Evolutionary conservation across 352 stramenopile species (phyloP).

Genomic region (Peronosclerospora sorghi): DNA sequence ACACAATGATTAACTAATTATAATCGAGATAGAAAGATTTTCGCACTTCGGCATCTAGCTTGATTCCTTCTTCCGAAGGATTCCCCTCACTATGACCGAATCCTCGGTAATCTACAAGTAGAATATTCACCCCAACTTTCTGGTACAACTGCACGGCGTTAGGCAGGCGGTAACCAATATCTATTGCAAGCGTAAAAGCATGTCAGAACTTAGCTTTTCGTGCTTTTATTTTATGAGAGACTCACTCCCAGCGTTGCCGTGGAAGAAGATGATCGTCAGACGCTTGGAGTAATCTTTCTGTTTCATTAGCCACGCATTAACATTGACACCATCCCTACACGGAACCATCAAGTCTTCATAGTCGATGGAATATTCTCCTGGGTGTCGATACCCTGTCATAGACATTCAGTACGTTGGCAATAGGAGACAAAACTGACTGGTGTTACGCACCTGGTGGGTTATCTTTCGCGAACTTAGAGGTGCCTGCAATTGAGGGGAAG

Average conservation of each 20-base stretch:
- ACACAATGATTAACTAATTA: background rate
- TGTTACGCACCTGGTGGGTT: constrained; percentile 46
- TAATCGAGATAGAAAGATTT: background rate
- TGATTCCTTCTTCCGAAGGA: constrained; percentile 83
- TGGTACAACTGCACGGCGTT: constrained; percentile 87
- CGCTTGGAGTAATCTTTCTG: constrained; percentile 38
- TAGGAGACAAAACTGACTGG: background rate
- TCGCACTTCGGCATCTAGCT: constrained; percentile 82
- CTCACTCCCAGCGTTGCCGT: constrained; percentile 89
- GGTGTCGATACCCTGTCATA: constrained; percentile 70
- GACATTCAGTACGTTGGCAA: constrained; percentile 1
- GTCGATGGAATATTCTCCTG: constrained; percentile 76
- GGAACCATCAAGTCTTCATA: constrained; percentile 87
- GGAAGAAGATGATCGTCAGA: constrained; percentile 92
- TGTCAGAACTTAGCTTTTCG: background rate
- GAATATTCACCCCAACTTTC: constrained; percentile 81
- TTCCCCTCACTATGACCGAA: constrained; percentile 87
- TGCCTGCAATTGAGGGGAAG: constrained; percentile 65
- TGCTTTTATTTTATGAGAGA: background rate
- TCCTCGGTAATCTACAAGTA: constrained; percentile 91
- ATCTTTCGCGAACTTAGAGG: constrained; percentile 71
- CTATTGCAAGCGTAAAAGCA: constrained; percentile 20
- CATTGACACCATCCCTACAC: constrained; percentile 66
- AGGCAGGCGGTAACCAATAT: constrained; percentile 90
- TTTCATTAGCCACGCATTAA: constrained; percentile 91